Conservation (phyloP, 225 moss, liverwort and hornwort species). For the Marchantia polymorpha region DNA sequence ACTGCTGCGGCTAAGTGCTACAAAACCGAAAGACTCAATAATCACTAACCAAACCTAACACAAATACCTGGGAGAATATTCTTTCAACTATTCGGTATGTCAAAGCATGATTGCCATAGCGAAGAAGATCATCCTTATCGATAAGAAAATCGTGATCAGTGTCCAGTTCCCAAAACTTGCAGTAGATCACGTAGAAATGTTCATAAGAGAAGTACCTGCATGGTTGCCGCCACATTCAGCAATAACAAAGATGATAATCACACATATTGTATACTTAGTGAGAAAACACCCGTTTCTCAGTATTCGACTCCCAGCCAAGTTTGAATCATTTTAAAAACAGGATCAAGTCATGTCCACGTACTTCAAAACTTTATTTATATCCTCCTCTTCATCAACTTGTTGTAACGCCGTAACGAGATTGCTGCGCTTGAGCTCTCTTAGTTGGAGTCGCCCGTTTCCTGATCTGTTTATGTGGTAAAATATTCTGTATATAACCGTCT, state of each 20-base stretch:
- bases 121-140: slow-evolving; percentile 83
- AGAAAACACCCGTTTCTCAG: background rate
- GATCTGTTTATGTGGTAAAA: slow-evolving; percentile 93
- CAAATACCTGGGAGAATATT: slow-evolving; percentile 91
- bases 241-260: background rate
- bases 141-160: slow-evolving; percentile 92
- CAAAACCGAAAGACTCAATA: background rate
- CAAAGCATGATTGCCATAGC: slow-evolving; percentile 93
- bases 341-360: slow-evolving; percentile 24
- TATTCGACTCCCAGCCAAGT: background rate
- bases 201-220: slow-evolving; percentile 93
- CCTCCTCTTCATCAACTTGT: slow-evolving; percentile 91
- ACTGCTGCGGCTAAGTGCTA: too few relatives aligned
- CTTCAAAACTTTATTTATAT: slow-evolving; percentile 94
- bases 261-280: too few relatives aligned
- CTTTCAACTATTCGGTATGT: slow-evolving; percentile 94
- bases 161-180: slow-evolving; percentile 98
- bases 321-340: background rate
- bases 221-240: too few relatives aligned
- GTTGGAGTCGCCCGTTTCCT: slow-evolving; percentile 78
- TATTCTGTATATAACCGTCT: slow-evolving; percentile 94
- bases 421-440: slow-evolving; percentile 92
- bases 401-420: slow-evolving; percentile 76
- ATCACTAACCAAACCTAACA: slow-evolving; percentile 27
- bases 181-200: slow-evolving; percentile 95